Evolutionary conservation across 257 asterid species (phyloP).

Genomic region (Nicotiana otophora): DNA sequence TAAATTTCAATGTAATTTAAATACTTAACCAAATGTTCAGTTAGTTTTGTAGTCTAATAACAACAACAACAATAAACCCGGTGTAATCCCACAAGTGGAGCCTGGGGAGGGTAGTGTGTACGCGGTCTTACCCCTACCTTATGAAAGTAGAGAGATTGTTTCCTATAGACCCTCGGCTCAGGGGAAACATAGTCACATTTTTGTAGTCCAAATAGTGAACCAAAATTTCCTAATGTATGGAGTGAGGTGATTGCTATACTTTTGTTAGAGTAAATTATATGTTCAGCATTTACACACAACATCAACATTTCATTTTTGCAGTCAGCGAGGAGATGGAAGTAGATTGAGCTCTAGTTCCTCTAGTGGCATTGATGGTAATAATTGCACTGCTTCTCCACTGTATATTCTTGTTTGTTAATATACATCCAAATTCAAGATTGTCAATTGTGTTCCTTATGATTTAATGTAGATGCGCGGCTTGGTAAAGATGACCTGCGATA

Average conservation of each 20-base stretch:
- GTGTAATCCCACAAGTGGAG: too few species aligned
- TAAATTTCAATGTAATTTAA: not conserved
- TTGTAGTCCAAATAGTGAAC: not conserved
- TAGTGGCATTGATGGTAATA: constrained; percentile 48
- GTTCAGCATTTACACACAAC: not conserved
- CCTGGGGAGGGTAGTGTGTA: too few species aligned
- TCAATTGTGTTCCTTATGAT: constrained; percentile 20
- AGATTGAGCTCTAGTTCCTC: constrained; percentile 24
- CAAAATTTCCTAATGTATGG: not conserved
- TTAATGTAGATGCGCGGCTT: constrained; percentile 44
- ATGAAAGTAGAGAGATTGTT: too few species aligned
- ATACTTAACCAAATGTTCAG: not conserved
- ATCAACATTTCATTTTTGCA: constrained; percentile 33
- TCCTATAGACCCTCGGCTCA: too few species aligned
- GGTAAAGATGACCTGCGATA: constrained; percentile 70
- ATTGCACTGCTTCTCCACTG: constrained; percentile 8
- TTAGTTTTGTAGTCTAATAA: not conserved
- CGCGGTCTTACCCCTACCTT: too few species aligned
- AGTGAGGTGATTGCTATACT: not conserved
- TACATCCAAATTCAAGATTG: constrained; percentile 14
- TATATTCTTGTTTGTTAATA: constrained; percentile 8
- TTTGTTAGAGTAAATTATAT: not conserved
- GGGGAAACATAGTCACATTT: too few species aligned
- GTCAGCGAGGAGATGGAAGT: constrained; percentile 50
- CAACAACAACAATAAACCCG: too few species aligned